Conservation (phyloP, 495 filamentous ascomycete species). For the Venustampulla echinocandica region DNA sequence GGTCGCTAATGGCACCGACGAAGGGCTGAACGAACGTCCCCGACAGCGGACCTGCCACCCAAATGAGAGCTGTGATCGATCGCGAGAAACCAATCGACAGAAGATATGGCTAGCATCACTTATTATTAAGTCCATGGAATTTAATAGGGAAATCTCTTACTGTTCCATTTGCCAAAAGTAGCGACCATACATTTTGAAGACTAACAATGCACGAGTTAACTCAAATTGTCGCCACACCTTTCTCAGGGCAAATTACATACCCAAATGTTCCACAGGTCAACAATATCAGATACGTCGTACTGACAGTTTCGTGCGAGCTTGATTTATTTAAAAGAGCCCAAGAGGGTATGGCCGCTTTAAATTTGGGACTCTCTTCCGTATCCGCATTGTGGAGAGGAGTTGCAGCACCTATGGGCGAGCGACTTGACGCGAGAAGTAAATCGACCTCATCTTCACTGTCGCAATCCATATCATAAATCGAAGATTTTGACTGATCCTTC, state of each 20-base stretch:
- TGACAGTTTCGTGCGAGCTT: too few species aligned
- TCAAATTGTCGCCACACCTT: background rate
- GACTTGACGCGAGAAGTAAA: too few species aligned
- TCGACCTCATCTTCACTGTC: too few species aligned
- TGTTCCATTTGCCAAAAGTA: background rate
- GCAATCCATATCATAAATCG: too few species aligned
- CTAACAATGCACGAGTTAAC: too few species aligned
- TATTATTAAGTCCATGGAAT: background rate
- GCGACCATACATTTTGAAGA: background rate
- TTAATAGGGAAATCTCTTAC: background rate
- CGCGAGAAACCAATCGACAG: conserved; percentile 15
- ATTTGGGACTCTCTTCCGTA: too few species aligned
- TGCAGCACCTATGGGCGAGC: too few species aligned
- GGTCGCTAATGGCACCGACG: conserved; percentile 15
- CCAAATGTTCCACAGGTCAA: background rate
- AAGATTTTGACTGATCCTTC: too few species aligned
- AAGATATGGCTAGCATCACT: conserved; percentile 9
- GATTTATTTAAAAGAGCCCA: too few species aligned
- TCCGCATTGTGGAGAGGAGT: too few species aligned
- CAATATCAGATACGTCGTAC: background rate
- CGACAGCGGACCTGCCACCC: conserved; percentile 19
- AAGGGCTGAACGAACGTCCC: conserved; percentile 18
- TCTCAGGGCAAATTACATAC: too few species aligned
- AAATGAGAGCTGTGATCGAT: conserved; percentile 14
- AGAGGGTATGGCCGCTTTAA: too few species aligned